Percentiles rank a stretch among this genome's conserved stretches.
phyloP scores from a whole-genome alignment of 2,329 filamentous ascomycete genomes.

The Cordyceps militaris region DNA sequence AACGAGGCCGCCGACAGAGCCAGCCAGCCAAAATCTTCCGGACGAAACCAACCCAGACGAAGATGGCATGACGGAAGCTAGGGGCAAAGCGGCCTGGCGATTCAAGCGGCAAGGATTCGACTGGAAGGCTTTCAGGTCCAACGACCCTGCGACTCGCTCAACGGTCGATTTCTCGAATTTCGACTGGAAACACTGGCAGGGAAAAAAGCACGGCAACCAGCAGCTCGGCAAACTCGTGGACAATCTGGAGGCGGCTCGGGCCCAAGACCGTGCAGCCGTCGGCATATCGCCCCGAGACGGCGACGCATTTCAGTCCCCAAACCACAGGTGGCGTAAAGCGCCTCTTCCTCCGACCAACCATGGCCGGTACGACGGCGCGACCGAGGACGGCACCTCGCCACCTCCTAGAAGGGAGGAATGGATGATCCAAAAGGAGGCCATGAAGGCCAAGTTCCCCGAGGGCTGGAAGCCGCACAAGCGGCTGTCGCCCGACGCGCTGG shows the following conservation, averaged over 20 bases:
- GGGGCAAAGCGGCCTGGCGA: background rate
- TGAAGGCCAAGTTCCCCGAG: conserved; percentile 71
- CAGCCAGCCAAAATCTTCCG: background rate
- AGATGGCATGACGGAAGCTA: background rate
- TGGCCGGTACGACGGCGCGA: too few relatives aligned
- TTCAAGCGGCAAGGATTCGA: conserved; percentile 10
- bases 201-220: background rate
- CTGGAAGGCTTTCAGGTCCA: conserved; percentile 9
- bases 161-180: background rate
- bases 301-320: background rate
- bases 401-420: conserved; percentile 45
- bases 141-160: background rate
- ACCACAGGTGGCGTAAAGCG: background rate
- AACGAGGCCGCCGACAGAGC: background rate
- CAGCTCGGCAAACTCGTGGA: background rate
- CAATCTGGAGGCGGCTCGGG: conserved; percentile 2
- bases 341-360: background rate
- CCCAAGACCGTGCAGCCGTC: conserved; percentile 1
- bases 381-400: background rate
- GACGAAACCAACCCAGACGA: background rate
- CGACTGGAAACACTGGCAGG: conserved; percentile 6
- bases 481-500: conserved; percentile 83
- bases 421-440: conserved; percentile 67
- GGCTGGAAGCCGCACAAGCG: conserved; percentile 80
- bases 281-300: background rate